phyloP scores from a whole-genome alignment of 2,329 filamentous ascomycete species.

The Curvularia sp. region DNA sequence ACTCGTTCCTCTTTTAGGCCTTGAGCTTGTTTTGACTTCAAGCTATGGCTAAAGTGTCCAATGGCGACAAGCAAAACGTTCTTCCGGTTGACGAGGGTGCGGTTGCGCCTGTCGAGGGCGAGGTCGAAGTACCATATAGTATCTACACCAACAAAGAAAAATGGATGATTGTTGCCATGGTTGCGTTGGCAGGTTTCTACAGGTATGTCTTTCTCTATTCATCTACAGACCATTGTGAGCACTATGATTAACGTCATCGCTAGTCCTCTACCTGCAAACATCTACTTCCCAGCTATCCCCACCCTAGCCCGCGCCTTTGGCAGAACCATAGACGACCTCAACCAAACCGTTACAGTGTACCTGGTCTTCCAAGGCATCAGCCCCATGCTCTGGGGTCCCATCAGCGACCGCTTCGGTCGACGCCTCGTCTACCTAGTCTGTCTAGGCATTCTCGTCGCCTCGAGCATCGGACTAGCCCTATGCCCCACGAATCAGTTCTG shows the following conservation, averaged over 20 bases:
- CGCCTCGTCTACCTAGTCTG: conserved; percentile 59
- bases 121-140: conserved; percentile 36
- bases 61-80: conserved; percentile 25
- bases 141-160: conserved; percentile 41
- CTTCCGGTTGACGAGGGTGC: conserved; percentile 19
- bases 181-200: conserved; percentile 42
- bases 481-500: conserved; percentile 44
- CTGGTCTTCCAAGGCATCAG: conserved; percentile 60
- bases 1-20: background rate
- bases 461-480: conserved; percentile 47
- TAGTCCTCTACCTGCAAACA: conserved; percentile 52
- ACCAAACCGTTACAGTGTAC: conserved; percentile 61
- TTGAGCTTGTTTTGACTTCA: conserved; percentile 2
- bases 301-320: conserved; percentile 48
- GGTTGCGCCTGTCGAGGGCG: conserved; percentile 23
- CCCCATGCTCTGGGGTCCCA: conserved; percentile 60
- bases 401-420: conserved; percentile 60
- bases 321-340: conserved; percentile 55
- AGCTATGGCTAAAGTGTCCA: conserved; percentile 12
- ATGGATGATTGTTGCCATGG: conserved; percentile 43
- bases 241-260: background rate
- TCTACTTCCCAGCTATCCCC: conserved; percentile 51
- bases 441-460: conserved; percentile 43
- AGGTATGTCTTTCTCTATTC: conserved; percentile 23
- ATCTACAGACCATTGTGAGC: background rate